These are phyloP conservation scores for Plasmodium malariae DNA, from an alignment of 169 alveolate genomes.

Conservation along the genomic window DNA sequence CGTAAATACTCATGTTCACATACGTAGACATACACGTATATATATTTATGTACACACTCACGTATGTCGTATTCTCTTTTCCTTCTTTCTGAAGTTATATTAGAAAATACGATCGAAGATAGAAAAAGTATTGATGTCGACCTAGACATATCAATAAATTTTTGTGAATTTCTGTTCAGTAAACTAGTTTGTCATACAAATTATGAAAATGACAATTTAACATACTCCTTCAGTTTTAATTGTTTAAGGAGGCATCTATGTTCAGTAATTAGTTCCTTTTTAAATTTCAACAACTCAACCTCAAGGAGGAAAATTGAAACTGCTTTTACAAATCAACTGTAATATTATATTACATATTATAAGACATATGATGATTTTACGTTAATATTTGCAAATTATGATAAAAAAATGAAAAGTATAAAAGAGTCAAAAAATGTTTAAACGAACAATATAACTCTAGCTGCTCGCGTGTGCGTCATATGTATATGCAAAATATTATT, in stretches of 20 bases:
- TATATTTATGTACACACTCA: too few relatives aligned
- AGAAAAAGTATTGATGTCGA: constrained; percentile 57
- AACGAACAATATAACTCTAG: background rate
- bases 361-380: background rate
- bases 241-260: constrained; percentile 71
- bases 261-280: constrained; percentile 62
- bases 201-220: constrained; percentile 44
- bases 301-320: constrained; percentile 49
- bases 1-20: too few relatives aligned
- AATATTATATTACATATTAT: background rate
- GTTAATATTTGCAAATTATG: background rate
- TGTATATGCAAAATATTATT: too few relatives aligned
- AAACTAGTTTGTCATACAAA: constrained; percentile 59
- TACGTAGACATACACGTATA: too few relatives aligned
- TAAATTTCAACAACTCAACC: constrained; percentile 56
- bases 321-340: constrained; percentile 63
- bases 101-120: constrained; percentile 75
- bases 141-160: constrained; percentile 51
- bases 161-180: constrained; percentile 71
- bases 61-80: background rate
- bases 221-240: constrained; percentile 47
- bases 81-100: constrained; percentile 24
- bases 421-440: background rate
- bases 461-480: background rate
- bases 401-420: constrained; percentile 2